phyloP scores from a whole-genome alignment of 331 rosid species.

The Stylosanthes scabra region DNA sequence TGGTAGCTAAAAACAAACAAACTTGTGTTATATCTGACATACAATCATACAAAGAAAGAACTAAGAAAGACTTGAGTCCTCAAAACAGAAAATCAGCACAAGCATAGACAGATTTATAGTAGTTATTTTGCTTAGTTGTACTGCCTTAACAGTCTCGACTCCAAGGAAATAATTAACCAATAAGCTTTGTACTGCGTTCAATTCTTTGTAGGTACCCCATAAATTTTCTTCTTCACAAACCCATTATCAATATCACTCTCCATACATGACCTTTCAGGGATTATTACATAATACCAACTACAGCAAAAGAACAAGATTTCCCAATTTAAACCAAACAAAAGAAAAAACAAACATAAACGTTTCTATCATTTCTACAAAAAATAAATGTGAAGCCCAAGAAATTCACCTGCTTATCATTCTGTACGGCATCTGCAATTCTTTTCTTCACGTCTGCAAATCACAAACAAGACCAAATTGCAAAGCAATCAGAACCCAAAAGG shows the following conservation, averaged over 20 bases:
- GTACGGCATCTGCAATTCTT: constrained; percentile 73
- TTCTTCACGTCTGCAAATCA: constrained; percentile 67
- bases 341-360: neutral
- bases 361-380: neutral
- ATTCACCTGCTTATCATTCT: constrained; percentile 74
- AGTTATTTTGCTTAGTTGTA: neutral
- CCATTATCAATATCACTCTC: constrained; percentile 1
- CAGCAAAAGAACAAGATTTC: neutral
- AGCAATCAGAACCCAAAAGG: neutral
- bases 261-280: neutral
- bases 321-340: neutral
- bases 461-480: neutral
- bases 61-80: neutral
- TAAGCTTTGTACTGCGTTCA: neutral
- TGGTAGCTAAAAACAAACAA: neutral
- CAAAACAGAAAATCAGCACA: neutral
- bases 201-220: neutral
- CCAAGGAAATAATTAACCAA: neutral
- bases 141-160: neutral
- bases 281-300: neutral
- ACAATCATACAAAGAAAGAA: neutral
- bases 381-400: neutral
- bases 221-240: constrained; percentile 2
- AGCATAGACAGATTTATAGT: neutral
- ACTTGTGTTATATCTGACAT: neutral